Percentiles rank a stretch among this genome's conserved stretches.
Conservation (phyloP, 306 rosid species). For the Acacia crassicarpa region DNA sequence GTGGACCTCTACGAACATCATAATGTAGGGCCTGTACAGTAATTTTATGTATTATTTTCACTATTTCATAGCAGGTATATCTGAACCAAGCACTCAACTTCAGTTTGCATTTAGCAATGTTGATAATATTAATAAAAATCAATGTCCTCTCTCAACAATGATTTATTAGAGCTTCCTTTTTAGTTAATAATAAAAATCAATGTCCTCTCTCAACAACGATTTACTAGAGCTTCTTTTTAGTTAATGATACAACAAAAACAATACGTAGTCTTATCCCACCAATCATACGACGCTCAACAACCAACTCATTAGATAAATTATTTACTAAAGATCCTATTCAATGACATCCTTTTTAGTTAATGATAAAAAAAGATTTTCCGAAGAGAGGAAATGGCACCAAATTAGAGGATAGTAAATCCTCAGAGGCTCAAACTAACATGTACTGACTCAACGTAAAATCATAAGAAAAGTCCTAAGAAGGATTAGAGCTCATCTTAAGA, state of each 20-base stretch:
- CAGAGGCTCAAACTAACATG: background rate
- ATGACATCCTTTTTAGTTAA: background rate
- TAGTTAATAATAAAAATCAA: background rate
- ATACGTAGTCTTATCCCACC: background rate
- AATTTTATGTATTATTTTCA: slow-evolving; percentile 36
- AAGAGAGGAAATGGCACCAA: background rate
- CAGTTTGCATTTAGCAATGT: slow-evolving; percentile 18
- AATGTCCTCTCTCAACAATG: background rate
- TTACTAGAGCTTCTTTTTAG: background rate
- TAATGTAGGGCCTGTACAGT: slow-evolving; percentile 82
- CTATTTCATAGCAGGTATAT: slow-evolving; percentile 17
- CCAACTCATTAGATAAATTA: background rate
- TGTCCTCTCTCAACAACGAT: background rate
- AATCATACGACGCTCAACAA: background rate
- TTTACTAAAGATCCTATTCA: background rate
- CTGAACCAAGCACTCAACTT: slow-evolving; percentile 25
- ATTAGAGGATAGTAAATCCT: background rate
- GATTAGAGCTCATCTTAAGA: background rate
- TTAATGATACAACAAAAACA: background rate
- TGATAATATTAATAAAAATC: background rate
- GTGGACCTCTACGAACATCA: slow-evolving; percentile 98
- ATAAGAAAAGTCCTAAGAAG: background rate
- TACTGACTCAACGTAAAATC: background rate
- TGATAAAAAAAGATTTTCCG: background rate
- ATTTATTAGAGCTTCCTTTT: background rate